A percentile compares a stretch with the other conserved stretches of the same genome.
Evolutionary conservation across 129 eudicot genomes (phyloP).

Genomic region (Flaveria linearis): DNA sequence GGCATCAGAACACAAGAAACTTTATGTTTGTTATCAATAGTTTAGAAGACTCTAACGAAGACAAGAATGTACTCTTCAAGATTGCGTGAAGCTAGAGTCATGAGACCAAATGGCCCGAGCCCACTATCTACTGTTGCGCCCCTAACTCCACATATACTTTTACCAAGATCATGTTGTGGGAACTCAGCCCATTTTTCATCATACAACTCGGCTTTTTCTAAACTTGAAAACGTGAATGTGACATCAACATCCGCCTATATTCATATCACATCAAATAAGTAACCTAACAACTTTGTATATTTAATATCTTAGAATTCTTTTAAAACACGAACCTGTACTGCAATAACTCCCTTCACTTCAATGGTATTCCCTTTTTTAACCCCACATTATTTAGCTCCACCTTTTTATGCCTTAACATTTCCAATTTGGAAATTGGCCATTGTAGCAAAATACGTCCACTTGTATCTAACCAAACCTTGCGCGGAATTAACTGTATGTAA

Average conservation of each 20-base stretch:
- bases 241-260: constrained; percentile 78
- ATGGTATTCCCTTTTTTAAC: constrained; percentile 41
- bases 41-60: constrained; percentile 44
- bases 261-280: constrained; percentile 15
- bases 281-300: constrained; percentile 11
- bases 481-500: constrained; percentile 54
- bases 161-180: constrained; percentile 39
- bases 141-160: constrained; percentile 42
- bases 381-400: constrained; percentile 27
- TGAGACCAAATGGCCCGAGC: constrained; percentile 52
- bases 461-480: constrained; percentile 52
- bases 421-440: constrained; percentile 68
- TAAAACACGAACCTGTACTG: constrained; percentile 57
- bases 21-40: constrained; percentile 23
- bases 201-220: constrained; percentile 64
- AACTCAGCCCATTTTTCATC: constrained; percentile 56
- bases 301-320: background rate
- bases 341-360: constrained; percentile 63
- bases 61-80: constrained; percentile 51
- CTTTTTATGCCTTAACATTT: constrained; percentile 43
- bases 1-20: constrained; percentile 58
- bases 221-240: constrained; percentile 49
- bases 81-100: constrained; percentile 47
- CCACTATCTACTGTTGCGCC: constrained; percentile 44
- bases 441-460: constrained; percentile 57